These are phyloP conservation scores for Sextonia rubra DNA, from an alignment of 164 flowering plant genomes.

Conservation along the genomic window DNA sequence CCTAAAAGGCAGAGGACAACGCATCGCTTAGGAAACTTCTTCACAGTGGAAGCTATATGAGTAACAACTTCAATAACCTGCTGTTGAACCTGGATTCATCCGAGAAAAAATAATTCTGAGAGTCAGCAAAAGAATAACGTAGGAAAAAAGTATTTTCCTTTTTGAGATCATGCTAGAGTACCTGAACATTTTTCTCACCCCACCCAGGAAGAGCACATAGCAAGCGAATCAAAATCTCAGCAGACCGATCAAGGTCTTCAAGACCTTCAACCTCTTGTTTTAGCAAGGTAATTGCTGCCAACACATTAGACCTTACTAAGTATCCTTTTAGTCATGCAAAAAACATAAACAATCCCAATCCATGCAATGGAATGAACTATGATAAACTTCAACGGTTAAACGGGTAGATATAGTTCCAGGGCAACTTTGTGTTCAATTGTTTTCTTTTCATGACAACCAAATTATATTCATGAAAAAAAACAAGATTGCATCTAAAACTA, in stretches of 20 bases:
- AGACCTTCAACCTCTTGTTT: constrained; percentile 74
- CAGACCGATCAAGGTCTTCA: constrained; percentile 55
- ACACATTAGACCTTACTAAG: constrained; percentile 7
- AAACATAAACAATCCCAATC: neutral
- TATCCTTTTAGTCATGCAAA: neutral
- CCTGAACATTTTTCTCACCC: constrained; percentile 99
- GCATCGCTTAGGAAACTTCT: constrained; percentile 83
- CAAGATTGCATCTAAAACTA: neutral
- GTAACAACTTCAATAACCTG: constrained; percentile 82
- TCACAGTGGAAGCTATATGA: constrained; percentile 62
- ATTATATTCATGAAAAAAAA: neutral
- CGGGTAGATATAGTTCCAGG: neutral
- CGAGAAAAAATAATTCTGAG: neutral
- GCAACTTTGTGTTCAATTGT: neutral
- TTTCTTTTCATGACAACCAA: neutral
- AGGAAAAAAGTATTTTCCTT: neutral
- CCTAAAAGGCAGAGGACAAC: constrained; percentile 89
- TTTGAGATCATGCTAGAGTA: constrained; percentile 16
- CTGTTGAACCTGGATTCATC: constrained; percentile 83
- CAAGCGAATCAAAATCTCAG: constrained; percentile 78
- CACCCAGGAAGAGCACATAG: constrained; percentile 93
- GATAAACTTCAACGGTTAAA: neutral
- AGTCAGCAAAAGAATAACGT: neutral
- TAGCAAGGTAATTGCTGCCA: constrained; percentile 72
- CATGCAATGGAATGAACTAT: neutral